Percentiles rank a stretch among this genome's conserved stretches.
Evolutionary conservation across 163 green algal species (phyloP).

Genomic region (Volvox carteri): DNA sequence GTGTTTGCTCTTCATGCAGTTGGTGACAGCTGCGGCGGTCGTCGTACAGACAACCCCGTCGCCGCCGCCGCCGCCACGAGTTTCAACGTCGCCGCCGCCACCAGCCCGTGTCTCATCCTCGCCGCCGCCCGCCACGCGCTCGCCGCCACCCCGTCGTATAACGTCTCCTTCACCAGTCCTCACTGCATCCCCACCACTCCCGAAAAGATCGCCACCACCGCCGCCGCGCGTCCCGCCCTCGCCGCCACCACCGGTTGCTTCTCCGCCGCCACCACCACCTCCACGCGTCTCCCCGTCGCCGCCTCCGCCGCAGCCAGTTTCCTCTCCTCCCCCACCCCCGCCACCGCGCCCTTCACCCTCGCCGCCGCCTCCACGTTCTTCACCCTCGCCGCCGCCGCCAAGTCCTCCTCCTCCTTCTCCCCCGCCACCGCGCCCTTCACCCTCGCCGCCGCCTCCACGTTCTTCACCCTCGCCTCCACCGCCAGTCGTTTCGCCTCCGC

Average conservation of each 20-base stretch:
- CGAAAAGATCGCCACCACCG: neutral
- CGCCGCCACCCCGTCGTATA: too few relatives aligned
- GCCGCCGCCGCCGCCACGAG: neutral
- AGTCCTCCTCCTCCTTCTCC: neutral
- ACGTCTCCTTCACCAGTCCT: neutral
- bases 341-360: neutral
- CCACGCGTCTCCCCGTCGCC: neutral
- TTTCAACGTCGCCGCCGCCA: neutral
- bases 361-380: neutral
- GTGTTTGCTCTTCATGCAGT: neutral
- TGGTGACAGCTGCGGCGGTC: neutral
- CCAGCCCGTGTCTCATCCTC: neutral
- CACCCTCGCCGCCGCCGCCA: neutral
- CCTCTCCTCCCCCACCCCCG: neutral
- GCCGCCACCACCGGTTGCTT: neutral
- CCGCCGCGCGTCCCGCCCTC: neutral
- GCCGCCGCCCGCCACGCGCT: neutral
- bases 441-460: neutral
- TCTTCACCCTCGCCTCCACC: neutral
- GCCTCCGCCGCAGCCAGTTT: too few relatives aligned
- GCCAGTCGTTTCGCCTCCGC: neutral
- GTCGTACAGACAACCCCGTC: neutral
- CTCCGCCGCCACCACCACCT: neutral
- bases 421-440: neutral
- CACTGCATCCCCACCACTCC: neutral